Percentiles rank a stretch among this genome's conserved stretches.
phyloP scores from a whole-genome alignment of 2,329 filamentous ascomycete genomes.

The Xylariaceae sp. region DNA sequence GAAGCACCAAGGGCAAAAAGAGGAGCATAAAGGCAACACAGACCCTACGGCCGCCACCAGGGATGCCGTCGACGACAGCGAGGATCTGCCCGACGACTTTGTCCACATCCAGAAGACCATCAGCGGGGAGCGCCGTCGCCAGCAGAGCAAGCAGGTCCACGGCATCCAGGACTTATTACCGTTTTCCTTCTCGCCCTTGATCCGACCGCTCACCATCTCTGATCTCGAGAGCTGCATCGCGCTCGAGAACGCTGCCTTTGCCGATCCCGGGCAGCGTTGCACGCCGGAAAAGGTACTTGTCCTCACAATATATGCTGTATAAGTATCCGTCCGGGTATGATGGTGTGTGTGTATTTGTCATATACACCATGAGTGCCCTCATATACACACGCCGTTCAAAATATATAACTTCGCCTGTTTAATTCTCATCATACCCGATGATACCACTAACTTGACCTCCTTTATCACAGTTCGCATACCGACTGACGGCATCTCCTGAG shows the following conservation, averaged over 20 bases:
- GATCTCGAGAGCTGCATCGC: constrained; percentile 58
- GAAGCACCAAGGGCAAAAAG: neutral
- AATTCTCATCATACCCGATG: neutral
- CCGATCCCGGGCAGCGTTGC: constrained; percentile 46
- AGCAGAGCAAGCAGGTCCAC: constrained; percentile 26
- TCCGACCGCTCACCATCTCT: constrained; percentile 65
- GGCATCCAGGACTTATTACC: constrained; percentile 42
- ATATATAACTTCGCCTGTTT: neutral
- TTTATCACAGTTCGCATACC: constrained; percentile 63
- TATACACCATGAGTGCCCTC: no score
- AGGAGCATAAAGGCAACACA: neutral
- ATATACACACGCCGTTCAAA: no score
- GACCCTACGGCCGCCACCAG: neutral
- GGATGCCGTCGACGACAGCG: constrained; percentile 40
- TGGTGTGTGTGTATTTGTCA: no score
- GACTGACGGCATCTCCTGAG: constrained; percentile 68
- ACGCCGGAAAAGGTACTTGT: constrained; percentile 50
- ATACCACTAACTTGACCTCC: neutral
- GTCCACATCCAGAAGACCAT: constrained; percentile 38
- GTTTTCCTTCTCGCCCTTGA: constrained; percentile 65
- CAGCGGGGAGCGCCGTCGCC: constrained; percentile 38
- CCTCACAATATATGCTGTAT: no score
- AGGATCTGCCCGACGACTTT: constrained; percentile 38
- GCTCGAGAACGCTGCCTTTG: constrained; percentile 53
- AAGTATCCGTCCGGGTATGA: neutral